Evolutionary conservation across 805 yeast genomes (phyloP).

Genomic region (Metschnikowia lochheadii): DNA sequence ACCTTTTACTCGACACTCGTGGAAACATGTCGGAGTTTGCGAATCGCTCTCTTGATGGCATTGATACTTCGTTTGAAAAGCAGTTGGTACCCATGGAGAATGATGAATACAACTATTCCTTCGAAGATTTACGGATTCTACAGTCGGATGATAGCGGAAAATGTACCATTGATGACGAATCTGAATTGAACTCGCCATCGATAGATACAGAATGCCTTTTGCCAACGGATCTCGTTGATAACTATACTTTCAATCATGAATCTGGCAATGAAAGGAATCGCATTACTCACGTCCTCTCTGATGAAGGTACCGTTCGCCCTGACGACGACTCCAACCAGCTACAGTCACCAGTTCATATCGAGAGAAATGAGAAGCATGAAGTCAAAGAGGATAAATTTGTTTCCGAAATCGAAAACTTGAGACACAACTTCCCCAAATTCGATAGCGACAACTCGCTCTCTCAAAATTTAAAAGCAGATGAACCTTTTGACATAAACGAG

Average conservation of each 20-base stretch:
- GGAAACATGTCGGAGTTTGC: constrained; percentile 4
- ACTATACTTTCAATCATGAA: not conserved
- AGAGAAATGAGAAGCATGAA: not conserved
- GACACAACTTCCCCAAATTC: constrained; percentile 21
- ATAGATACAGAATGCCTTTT: not conserved
- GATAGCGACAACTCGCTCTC: not conserved
- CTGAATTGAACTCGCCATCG: constrained; percentile 4
- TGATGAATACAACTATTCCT: constrained; percentile 10
- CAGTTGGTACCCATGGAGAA: constrained; percentile 12
- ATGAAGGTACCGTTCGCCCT: not conserved
- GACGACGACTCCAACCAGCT: not conserved
- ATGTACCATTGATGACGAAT: constrained; percentile 18
- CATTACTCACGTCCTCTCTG: not conserved
- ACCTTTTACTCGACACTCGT: not conserved
- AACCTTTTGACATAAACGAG: constrained; percentile 1
- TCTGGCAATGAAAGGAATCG: not conserved
- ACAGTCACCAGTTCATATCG: not conserved
- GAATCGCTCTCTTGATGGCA: constrained; percentile 11
- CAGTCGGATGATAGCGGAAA: constrained; percentile 26
- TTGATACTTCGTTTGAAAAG: constrained; percentile 10
- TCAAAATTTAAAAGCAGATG: not conserved
- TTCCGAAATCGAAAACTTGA: constrained; percentile 22
- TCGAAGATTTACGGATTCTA: constrained; percentile 18
- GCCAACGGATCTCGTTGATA: not conserved
- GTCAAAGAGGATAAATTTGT: constrained; percentile 19